Evolutionary conservation across 169 alveolate species (phyloP).

Genomic region (Eimeria falciformis): DNA sequence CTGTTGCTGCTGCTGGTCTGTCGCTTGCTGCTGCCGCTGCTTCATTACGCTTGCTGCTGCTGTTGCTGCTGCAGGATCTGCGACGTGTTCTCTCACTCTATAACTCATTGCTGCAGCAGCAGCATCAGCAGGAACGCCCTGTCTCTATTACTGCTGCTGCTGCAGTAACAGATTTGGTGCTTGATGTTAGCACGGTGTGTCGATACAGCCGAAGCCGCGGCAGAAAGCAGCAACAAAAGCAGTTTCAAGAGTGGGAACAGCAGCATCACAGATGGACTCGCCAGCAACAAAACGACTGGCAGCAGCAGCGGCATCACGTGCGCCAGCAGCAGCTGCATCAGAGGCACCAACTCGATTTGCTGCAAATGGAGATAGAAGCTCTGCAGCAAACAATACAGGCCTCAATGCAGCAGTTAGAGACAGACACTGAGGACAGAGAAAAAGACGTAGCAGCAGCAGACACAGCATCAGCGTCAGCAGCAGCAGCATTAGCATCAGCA

Average conservation of each 20-base stretch:
- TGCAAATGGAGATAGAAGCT: too few relatives aligned
- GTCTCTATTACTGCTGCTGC: not conserved
- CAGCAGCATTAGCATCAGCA: too few relatives aligned
- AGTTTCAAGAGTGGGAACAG: not conserved
- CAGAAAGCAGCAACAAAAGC: not conserved
- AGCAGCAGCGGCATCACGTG: not conserved
- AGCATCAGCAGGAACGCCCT: not conserved
- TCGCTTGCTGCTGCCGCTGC: constrained; percentile 21
- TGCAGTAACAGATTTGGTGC: not conserved
- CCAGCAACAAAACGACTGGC: not conserved
- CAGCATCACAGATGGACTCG: not conserved
- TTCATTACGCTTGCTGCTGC: not conserved
- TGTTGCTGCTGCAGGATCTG: not conserved
- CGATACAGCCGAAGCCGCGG: not conserved
- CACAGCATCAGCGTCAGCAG: too few relatives aligned
- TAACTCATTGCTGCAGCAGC: not conserved
- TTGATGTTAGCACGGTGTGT: not conserved
- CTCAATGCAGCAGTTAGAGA: too few relatives aligned
- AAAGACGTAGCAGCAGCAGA: too few relatives aligned
- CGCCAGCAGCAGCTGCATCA: not conserved
- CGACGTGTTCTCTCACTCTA: not conserved
- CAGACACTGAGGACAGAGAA: too few relatives aligned
- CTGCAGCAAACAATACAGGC: too few relatives aligned
- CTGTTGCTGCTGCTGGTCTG: constrained; percentile 10
- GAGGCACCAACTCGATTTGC: too few relatives aligned